Evolutionary conservation across 176 grass and related monocot genomes (phyloP), one percentile per base, ranked within the genome.

Genomic region (Secale cereale): DNA sequence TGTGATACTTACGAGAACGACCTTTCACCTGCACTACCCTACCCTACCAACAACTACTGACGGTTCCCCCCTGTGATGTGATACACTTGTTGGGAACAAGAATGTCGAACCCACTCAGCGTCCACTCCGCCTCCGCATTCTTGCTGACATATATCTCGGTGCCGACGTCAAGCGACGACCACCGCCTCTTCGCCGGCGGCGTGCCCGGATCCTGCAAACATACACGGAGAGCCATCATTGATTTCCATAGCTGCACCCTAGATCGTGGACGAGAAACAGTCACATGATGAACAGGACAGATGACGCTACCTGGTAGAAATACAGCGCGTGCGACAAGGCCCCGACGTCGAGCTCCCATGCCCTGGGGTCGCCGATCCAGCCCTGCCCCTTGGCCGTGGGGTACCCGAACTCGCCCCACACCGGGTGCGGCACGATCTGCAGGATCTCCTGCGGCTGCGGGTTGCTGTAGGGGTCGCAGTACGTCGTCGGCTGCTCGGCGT

Each of bases 391-490:
- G 4, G 81, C 88, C 22, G 91, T 90, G 0, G 95, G 95, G 78
- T 98, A 98, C 0, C 95, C 95, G 43, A 90, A 95, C 76, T 91
- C 91, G 4, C 77, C 91, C 95, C 95, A 95, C 48, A 91, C 92
- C 2, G 89, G 92, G 85, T 98, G 92, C 1, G 95, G 95, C 11
- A 95, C 15, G 52, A 98, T 76, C 87, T 98, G 95, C 30, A 98
- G 59, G 20, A 98, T 98, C 91, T 98, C 95, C 82, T 98, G 95
- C 69, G 95, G 80, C 87, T 98, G 92, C 46, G 95, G 95, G 82
- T 98, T 98, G 89, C 95, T 98, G 74, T 98, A 98, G 13, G 95
- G 48, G 70, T 98, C 95, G 60, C 95, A 98, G 86, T 86, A 98
- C 12, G 89, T 90, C 54, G 93, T 94, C 20, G 92, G 91, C 74